phyloP scores from a whole-genome alignment of 2,329 filamentous ascomycete species.

The Phoma sp. region DNA sequence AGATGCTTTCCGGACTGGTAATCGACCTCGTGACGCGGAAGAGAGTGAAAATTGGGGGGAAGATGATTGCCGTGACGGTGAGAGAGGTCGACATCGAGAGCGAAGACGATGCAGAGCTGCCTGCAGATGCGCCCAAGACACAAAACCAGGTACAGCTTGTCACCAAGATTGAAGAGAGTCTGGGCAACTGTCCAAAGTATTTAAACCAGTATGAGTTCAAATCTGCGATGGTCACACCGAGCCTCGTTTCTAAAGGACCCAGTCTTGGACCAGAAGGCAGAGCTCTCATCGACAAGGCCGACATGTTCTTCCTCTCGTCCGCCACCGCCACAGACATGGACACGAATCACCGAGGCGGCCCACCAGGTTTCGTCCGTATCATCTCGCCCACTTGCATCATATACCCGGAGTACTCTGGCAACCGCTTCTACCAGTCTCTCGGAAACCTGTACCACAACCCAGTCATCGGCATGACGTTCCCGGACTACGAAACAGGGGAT shows the following conservation, averaged over 20 bases:
- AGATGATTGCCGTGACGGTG: constrained; percentile 69
- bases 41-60: constrained; percentile 75
- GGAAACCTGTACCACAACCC: constrained; percentile 76
- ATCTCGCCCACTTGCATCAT: constrained; percentile 67
- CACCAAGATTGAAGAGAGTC: constrained; percentile 71
- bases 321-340: constrained; percentile 74
- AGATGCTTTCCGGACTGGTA: constrained; percentile 67
- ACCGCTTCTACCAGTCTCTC: constrained; percentile 81
- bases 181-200: constrained; percentile 89
- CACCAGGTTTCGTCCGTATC: constrained; percentile 75
- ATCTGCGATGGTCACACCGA: constrained; percentile 61
- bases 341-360: constrained; percentile 80
- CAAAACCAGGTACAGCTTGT: constrained; percentile 63
- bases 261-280: constrained; percentile 62
- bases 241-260: constrained; percentile 55
- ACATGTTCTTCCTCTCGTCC: constrained; percentile 80
- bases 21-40: constrained; percentile 71
- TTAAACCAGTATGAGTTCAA: constrained; percentile 74
- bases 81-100: constrained; percentile 41
- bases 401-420: constrained; percentile 87
- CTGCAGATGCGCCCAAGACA: constrained; percentile 6
- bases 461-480: constrained; percentile 71
- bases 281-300: constrained; percentile 66
- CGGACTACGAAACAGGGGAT: constrained; percentile 74
- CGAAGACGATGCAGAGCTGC: constrained; percentile 28